A percentile compares a stretch with the other conserved stretches of the same genome.
These are phyloP conservation scores for Trichosporon ovoides DNA, from an alignment of 1,284 basidiomycete species.

Conservation along the genomic window DNA sequence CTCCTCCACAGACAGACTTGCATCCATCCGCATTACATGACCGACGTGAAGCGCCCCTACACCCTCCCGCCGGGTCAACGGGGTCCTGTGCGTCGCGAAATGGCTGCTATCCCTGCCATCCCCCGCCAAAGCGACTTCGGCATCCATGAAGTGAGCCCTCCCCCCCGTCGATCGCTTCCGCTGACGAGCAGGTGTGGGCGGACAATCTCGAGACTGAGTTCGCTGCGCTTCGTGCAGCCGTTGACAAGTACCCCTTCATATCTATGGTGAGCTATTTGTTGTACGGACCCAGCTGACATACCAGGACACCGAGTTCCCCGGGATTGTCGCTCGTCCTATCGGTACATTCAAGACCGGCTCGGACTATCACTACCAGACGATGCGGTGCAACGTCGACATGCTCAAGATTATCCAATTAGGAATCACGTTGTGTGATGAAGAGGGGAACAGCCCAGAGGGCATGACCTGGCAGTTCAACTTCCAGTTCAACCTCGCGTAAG, in stretches of 20 bases:
- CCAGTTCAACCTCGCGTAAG: constrained; percentile 81
- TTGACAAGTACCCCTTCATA: constrained; percentile 88
- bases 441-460: constrained; percentile 83
- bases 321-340: constrained; percentile 95
- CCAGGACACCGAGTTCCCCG: constrained; percentile 97
- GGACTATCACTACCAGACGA: constrained; percentile 99
- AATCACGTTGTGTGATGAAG: constrained; percentile 86
- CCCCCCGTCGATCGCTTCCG: neutral
- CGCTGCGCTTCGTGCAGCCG: constrained; percentile 73
- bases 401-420: constrained; percentile 97
- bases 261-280: constrained; percentile 68
- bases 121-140: constrained; percentile 33
- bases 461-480: constrained; percentile 99
- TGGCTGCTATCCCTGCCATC: constrained; percentile 15
- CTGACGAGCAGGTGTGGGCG: constrained; percentile 66
- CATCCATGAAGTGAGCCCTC: constrained; percentile 37
- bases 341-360: constrained; percentile 93
- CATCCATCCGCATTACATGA: neutral
- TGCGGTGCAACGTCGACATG: constrained; percentile 97
- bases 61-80: constrained; percentile 4
- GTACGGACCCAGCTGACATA: neutral
- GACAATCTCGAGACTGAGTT: constrained; percentile 91
- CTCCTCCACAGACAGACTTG: neutral
- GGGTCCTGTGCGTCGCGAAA: constrained; percentile 2
- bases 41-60: constrained; percentile 3